Conservation (phyloP, 495 filamentous ascomycete species). For the Niebla homalea region DNA sequence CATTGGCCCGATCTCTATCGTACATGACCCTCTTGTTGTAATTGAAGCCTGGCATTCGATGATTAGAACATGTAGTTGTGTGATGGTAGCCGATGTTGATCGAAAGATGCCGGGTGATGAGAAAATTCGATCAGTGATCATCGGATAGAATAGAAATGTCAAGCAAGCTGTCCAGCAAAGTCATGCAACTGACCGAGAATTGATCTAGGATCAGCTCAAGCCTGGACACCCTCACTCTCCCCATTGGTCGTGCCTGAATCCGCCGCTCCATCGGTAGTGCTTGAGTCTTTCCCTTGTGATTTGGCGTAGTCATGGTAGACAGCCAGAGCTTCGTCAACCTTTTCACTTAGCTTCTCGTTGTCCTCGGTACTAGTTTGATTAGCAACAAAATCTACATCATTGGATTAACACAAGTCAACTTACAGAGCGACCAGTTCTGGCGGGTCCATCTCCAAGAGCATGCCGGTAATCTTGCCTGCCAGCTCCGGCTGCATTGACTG, state of each 20-base stretch:
- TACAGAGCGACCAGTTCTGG: constrained; percentile 84
- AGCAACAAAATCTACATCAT: constrained; percentile 1
- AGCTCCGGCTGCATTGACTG: constrained; percentile 81
- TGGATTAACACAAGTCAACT: constrained; percentile 33
- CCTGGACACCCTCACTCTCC: no score
- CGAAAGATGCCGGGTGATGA: no score
- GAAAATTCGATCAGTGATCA: no score
- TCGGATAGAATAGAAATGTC: no score
- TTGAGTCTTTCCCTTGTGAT: constrained; percentile 41
- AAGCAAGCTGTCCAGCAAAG: no score
- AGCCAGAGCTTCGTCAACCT: constrained; percentile 91
- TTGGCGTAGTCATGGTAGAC: constrained; percentile 99
- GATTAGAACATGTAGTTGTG: no score
- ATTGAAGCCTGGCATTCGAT: no score
- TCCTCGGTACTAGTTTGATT: constrained; percentile 61
- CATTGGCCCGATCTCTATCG: no score
- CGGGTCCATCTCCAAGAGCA: constrained; percentile 99
- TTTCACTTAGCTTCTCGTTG: constrained; percentile 73
- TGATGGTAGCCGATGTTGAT: no score
- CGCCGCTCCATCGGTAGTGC: constrained; percentile 25
- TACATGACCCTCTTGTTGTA: no score
- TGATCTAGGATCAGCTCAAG: no score
- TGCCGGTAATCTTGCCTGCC: constrained; percentile 98
- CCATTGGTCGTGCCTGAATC: constrained; percentile 8
- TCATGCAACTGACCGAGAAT: no score